Evolutionary conservation across 176 grass and related monocot genomes (phyloP), one percentile per base, ranked within the genome.

Genomic region (Pharus latifolius): DNA sequence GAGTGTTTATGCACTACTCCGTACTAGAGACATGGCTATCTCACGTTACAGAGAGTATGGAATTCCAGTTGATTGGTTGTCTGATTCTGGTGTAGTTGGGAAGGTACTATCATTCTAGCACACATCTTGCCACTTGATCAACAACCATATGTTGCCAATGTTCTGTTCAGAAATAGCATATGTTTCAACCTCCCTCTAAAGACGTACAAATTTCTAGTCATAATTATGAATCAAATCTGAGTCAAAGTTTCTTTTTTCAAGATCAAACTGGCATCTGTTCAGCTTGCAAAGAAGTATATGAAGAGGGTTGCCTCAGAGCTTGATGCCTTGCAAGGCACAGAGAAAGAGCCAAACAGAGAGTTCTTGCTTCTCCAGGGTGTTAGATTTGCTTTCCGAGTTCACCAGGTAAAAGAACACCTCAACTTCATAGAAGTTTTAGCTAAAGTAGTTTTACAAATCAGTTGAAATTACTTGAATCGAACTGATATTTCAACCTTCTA

Each of bases 291-390:
- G 32, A 99, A 94, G 71, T 98, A 94, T 61, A 99, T 99, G 90
- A 88, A 83, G 60, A 91, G 90, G 77, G 95, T 94, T 70, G 82
- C 84, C 34, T 73, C 87, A 18, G 95, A 99, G 70, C 84, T 99
- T 5, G 95, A 99, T 32, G 87, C 84, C 29, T 30, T 91, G 78
- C 69, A 77, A 46, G 81, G 84, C 70, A 81, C 72, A 0, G 95
- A 99, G 11, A 86, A 94, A 86, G 95, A 99, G 29, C 78, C 82
- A 12, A 99, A 88, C 65, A 77, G 95, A 61, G 95, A 99, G 69
- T 99, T 99, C 50, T 77, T 99, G 73, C 84, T 99, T 40, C 95
- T 99, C 50, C 90, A 94, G 78, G 95, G 90, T 24, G 95, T 99
- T 23, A 87, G 95, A 37, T 99, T 99, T 2, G 90, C 95, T 6